Conservation (phyloP, 2,329 filamentous ascomycete species). For the Colletotrichum chlorophyti region DNA sequence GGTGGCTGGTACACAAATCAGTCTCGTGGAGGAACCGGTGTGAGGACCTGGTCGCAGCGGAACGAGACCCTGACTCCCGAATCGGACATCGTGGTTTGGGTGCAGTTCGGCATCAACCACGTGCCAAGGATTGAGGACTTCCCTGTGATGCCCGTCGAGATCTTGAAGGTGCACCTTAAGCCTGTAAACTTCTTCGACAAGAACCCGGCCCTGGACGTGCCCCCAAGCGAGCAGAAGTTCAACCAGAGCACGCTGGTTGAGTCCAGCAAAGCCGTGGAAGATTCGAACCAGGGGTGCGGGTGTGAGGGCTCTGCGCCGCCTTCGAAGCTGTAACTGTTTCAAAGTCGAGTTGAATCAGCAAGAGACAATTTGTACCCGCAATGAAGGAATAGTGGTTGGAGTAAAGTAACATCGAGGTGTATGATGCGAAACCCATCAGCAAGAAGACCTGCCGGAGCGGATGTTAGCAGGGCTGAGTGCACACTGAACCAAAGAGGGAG, state of each 20-base stretch:
- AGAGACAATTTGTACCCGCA: no score
- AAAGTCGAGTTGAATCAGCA: neutral
- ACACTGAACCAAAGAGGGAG: no score
- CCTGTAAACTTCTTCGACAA: constrained; percentile 60
- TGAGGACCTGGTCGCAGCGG: constrained; percentile 18
- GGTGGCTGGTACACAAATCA: constrained; percentile 27
- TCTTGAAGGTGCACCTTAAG: constrained; percentile 55
- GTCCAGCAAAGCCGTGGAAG: neutral
- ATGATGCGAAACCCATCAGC: no score
- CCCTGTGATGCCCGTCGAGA: constrained; percentile 66
- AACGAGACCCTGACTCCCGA: constrained; percentile 14
- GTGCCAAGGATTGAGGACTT: constrained; percentile 63
- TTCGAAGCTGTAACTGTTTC: neutral
- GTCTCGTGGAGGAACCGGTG: constrained; percentile 18
- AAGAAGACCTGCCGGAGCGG: no score
- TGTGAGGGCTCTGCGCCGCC: neutral
- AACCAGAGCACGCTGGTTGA: constrained; percentile 20
- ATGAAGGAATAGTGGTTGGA: no score
- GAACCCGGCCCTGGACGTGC: constrained; percentile 51
- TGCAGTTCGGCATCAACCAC: constrained; percentile 64
- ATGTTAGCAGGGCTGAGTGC: no score
- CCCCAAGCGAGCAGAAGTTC: constrained; percentile 29
- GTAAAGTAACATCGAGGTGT: no score
- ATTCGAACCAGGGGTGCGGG: neutral
- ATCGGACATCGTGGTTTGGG: constrained; percentile 51